Conservation (phyloP, 768 basidiomycete species). For the Boletus subparvulus region DNA sequence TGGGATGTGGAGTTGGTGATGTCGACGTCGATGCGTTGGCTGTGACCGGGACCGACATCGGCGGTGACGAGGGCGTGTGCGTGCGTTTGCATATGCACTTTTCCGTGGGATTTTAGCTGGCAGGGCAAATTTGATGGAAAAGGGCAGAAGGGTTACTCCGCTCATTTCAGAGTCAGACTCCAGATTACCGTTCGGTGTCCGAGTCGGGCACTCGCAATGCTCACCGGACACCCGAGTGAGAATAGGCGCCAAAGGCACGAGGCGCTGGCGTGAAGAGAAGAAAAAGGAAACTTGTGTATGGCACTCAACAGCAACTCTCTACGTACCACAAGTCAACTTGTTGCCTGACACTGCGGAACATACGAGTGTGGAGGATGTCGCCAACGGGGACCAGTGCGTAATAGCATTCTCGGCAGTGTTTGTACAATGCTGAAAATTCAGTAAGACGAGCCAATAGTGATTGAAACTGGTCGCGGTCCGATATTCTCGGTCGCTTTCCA, state of each 20-base stretch:
- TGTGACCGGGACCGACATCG: slow-evolving; percentile 73
- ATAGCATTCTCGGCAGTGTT: not conserved
- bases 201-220: too few species aligned
- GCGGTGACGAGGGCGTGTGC: slow-evolving; percentile 95
- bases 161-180: too few species aligned
- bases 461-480: not conserved
- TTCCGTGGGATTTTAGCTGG: slow-evolving; percentile 69
- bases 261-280: not conserved
- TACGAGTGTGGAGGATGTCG: not conserved
- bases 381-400: not conserved
- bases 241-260: not conserved
- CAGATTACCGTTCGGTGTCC: too few species aligned
- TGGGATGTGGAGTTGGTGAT: slow-evolving; percentile 85
- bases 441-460: not conserved
- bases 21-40: slow-evolving; percentile 90
- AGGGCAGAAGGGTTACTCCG: slow-evolving; percentile 16
- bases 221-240: not conserved
- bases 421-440: not conserved
- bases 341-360: not conserved
- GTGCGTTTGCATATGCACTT: slow-evolving; percentile 98
- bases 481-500: not conserved
- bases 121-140: slow-evolving; percentile 79
- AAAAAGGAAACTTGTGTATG: not conserved
- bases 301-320: not conserved
- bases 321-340: not conserved